These are phyloP conservation scores for Roridomyces roridus DNA, from an alignment of 768 basidiomycete species.

Conservation along the genomic window DNA sequence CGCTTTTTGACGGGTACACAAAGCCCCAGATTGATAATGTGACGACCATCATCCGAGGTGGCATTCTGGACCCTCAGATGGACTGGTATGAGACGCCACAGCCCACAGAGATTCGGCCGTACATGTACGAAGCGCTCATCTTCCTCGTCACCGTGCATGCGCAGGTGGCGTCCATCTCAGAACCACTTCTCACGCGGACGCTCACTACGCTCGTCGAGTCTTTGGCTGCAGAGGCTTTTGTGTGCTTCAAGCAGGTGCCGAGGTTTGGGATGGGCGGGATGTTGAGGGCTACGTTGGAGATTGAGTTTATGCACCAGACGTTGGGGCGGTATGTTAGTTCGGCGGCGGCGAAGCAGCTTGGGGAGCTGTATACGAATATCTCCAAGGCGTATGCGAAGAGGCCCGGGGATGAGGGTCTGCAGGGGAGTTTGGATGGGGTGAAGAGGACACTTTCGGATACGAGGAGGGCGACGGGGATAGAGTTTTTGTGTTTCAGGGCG, in stretches of 20 bases:
- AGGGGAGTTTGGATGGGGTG: conserved; percentile 86
- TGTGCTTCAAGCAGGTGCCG: conserved; percentile 87
- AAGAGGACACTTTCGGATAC: conserved; percentile 91
- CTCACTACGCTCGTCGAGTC: conserved; percentile 83
- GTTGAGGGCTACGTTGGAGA: conserved; percentile 96
- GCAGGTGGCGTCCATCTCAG: conserved; percentile 83
- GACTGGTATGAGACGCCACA: conserved; percentile 96
- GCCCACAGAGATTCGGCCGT: conserved; percentile 92
- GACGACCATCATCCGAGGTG: conserved; percentile 71
- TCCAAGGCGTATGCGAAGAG: conserved; percentile 90
- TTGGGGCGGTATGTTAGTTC: conserved; percentile 87
- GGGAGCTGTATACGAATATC: conserved; percentile 93
- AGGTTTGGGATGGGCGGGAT: conserved; percentile 98
- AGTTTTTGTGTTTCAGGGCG: conserved; percentile 92
- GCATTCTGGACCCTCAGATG: conserved; percentile 81
- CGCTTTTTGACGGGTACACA: conserved; percentile 87
- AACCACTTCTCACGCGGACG: conserved; percentile 81
- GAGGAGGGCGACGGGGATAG: conserved; percentile 88
- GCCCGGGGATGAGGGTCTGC: conserved; percentile 85
- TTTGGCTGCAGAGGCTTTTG: conserved; percentile 81
- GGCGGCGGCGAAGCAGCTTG: conserved; percentile 80
- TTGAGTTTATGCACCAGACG: conserved; percentile 98
- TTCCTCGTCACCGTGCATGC: conserved; percentile 92
- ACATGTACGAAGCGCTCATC: conserved; percentile 90
- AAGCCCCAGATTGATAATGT: conserved; percentile 80